Base-by-base conservation (phyloP, 2,329 filamentous ascomycete genomes). In the Aspergillus piperis region DNA sequence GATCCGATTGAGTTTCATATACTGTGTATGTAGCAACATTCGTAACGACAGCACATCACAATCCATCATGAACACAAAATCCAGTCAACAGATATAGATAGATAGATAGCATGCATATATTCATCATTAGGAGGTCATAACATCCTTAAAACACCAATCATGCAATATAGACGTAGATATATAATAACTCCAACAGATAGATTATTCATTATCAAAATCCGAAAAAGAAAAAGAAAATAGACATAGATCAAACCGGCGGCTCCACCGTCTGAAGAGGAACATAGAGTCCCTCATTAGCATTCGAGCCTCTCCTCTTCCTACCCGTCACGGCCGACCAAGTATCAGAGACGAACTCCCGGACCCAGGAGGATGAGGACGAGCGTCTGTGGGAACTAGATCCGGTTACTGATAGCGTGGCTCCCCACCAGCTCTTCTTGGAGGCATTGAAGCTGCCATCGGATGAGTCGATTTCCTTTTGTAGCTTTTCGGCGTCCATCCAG, bases 401-500 rank as follows among this genome's bases (percentile, higher is more conserved):
- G 2, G 59, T 60, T 8, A 69, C 62, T 2, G 71, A 67, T 15
- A 66, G 67, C 39, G 71, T 68, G 52, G 73, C 68, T 11, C 63
- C 58, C 72, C 74, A 77, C 73, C 70, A 72, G 62, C 61, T 70
- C 54, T 65, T 65, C 54, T 66, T 66, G 23, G 62, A 39, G 21
- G 59, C 59, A 30, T 55, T 58, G 56, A 63, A 54, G 50, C 62
- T 61, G 30, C 74, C 63, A 15, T 63, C 48, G 19, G 71, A 71
- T n/a, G 10, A 66, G 13, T 68, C 64, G 23, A 82, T 81, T 58
- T 84, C 84, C 66, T 84, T 83, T 66, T 89, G 86, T 32, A 89
- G 79, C 13, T 82, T 80, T 6, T 85, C 84, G 65, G 90, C 86
- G 49, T 91, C 86, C 90, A 98, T 94, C 92, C 92, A 98, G 30